Base-by-base conservation (phyloP, 2,329 filamentous ascomycete genomes). In the Cercospora janseana region DNA sequence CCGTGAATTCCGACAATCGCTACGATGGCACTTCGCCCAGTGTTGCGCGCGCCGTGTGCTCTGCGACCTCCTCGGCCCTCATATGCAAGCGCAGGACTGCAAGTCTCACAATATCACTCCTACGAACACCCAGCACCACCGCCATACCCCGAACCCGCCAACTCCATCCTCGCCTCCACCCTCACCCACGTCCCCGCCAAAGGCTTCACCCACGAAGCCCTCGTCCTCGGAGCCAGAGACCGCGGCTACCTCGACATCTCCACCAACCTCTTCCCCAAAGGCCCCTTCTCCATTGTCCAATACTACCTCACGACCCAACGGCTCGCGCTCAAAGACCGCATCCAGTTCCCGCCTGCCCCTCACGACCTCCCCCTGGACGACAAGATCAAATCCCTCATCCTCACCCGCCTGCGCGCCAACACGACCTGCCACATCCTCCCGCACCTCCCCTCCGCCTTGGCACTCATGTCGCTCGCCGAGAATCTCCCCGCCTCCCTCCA, bases 381-480 rank as follows among this genome's bases (percentile, higher is more conserved):
- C 70, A 86, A 2, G 78, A 81, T 9, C 74, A 75, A 3, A 89
- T 72, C 73, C 1, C 69, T 97, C 63, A 79, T 88, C 1, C 83
- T 93, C 80, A 84, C 86, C 69, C 76, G 93, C 37, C 70, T 98
- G 61, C 75, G 82, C 63, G 87, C 80, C 40, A 97, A 97, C 68
- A 72, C 70, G 52, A 76, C 82, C 6, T 58, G 60, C 2, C 60
- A 60, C 6, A 74, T 96, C 24, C 80, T 92, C 45, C 78, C 81
- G 52, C 80, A 85, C 43, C 95, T 88, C 89, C 88, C 95, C 72
- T 89, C 94, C 79, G 93, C 92, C 35, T 78, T 97, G 2, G 90
- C 88, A 3, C 76, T 95, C 55, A 95, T 96, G 87, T 89, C 90
- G 4, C 84, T 94, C 51, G 87, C 89, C 0, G 81, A 79, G 53